phyloP scores from a whole-genome alignment of 1,284 basidiomycete species.

The Ustilago xerochloae region DNA sequence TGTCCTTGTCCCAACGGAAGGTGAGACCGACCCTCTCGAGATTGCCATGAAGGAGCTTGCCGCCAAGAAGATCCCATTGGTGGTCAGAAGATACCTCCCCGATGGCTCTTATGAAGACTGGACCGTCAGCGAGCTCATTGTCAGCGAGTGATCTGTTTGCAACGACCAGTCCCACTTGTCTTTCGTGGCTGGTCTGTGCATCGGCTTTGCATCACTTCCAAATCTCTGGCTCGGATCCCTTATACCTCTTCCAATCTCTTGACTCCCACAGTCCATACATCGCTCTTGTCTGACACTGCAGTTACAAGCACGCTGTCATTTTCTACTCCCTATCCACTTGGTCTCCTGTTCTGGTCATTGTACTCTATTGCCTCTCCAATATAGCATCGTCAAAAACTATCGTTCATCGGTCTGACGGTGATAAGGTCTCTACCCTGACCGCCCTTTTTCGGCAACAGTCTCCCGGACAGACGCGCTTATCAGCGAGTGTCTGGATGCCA shows the following conservation, averaged over 20 bases:
- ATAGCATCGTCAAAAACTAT: conserved; percentile 5
- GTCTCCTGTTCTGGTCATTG: conserved; percentile 11
- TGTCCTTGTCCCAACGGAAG: conserved; percentile 64
- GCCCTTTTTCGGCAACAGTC: too few relatives aligned
- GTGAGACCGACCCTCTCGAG: conserved; percentile 66
- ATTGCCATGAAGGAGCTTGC: conserved; percentile 67
- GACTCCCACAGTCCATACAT: background rate
- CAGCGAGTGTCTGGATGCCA: too few relatives aligned
- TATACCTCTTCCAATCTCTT: conserved; percentile 11
- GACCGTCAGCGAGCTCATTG: conserved; percentile 66
- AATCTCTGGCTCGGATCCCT: background rate
- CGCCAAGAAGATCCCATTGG: conserved; percentile 66
- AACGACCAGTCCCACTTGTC: background rate
- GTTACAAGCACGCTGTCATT: background rate
- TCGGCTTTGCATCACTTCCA: background rate
- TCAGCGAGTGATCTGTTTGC: conserved; percentile 50
- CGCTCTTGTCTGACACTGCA: background rate
- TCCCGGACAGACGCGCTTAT: too few relatives aligned
- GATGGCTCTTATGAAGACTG: conserved; percentile 68
- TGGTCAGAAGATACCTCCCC: conserved; percentile 66
- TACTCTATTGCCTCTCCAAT: conserved; percentile 35
- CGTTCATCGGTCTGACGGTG: background rate
- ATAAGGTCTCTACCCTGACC: too few relatives aligned
- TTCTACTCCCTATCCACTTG: background rate
- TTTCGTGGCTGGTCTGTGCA: conserved; percentile 4